Base-by-base conservation (phyloP, 73 alveolate species). In the Effrenium voratum region DNA sequence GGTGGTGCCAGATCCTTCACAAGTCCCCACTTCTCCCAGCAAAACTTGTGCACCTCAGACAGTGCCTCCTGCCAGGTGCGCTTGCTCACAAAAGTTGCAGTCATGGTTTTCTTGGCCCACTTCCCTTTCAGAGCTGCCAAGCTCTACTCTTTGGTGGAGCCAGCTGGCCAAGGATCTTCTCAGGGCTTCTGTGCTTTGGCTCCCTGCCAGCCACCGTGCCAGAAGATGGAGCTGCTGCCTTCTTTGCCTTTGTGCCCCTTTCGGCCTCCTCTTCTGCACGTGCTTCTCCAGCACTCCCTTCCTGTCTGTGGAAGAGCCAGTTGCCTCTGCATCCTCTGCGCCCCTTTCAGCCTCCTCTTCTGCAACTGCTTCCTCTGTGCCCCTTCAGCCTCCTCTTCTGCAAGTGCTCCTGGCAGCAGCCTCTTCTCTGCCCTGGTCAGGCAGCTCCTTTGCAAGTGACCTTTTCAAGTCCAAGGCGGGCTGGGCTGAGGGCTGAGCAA, bases 151-250 rank as follows among this genome's bases (percentile, higher is more conserved):
- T 40, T 19, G 77, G 77, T 66, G 77, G 77, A 32, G 13, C 41
- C 77, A 66, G 77, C 77, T 5, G 13, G 40, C 30, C 77, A 32
- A 66, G 24, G 41, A 66, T 28, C 38, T 66, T 40, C 36, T 66
- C 77, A 66, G 77, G 77, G 24, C 41, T 66, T 66, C 38, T 66
- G 77, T 15, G 30, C 77, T 66, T 66, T 66, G 13, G 24, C 41
- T 28, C 36, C 77, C 30, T 26, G 24, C 30, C 24, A 66, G 32
- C 30, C 40, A 32, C 5, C 41, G 77, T 66, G 77, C 38, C 77
- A 66, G 77, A 66, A 66, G 77, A 66, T 19, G 77, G 30, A 66
- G 77, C 68, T 55, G 68, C 68, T 55, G 68, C 68, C 68, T 55
- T 55, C 68, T 55, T 22, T 55, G 68, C 68, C 68, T 55, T 12